These are phyloP conservation scores for Lyophyllum shimeji DNA, from an alignment of 768 basidiomycete genomes.

Conservation along the genomic window DNA sequence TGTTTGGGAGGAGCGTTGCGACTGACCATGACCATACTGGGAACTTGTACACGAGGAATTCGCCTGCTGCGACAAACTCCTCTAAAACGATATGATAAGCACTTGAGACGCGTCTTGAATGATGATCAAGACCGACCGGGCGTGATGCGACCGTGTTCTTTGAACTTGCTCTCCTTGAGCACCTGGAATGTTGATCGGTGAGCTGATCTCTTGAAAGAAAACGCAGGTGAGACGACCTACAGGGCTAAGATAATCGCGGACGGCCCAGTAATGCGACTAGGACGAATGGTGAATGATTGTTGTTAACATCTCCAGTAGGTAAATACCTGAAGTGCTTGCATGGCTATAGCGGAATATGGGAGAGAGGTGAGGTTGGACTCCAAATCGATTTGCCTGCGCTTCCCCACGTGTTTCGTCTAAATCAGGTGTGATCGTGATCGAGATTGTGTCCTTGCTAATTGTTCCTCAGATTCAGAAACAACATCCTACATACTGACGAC, in stretches of 20 bases:
- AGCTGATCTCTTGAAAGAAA: conserved; percentile 28
- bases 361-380: conserved; percentile 15
- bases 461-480: no score
- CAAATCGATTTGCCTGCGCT: conserved; percentile 30
- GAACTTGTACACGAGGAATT: conserved; percentile 97
- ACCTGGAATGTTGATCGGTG: conserved; percentile 57
- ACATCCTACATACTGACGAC: no score
- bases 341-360: conserved; percentile 21
- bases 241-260: conserved; percentile 92
- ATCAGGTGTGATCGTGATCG: conserved; percentile 2
- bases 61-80: conserved; percentile 98
- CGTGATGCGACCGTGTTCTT: conserved; percentile 95
- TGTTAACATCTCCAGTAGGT: no score
- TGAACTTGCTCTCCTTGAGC: conserved; percentile 97
- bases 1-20: background rate
- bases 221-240: conserved; percentile 34
- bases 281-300: background rate
- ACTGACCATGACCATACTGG: conserved; percentile 95
- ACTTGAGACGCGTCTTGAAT: conserved; percentile 16
- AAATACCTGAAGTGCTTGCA: conserved; percentile 44
- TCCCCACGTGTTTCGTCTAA: conserved; percentile 29
- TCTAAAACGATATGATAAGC: conserved; percentile 45
- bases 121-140: conserved; percentile 58
- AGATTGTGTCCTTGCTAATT: background rate
- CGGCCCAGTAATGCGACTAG: conserved; percentile 28